Evolutionary conservation across 805 yeast genomes (phyloP).

Genomic region (Starmerella geochares): DNA sequence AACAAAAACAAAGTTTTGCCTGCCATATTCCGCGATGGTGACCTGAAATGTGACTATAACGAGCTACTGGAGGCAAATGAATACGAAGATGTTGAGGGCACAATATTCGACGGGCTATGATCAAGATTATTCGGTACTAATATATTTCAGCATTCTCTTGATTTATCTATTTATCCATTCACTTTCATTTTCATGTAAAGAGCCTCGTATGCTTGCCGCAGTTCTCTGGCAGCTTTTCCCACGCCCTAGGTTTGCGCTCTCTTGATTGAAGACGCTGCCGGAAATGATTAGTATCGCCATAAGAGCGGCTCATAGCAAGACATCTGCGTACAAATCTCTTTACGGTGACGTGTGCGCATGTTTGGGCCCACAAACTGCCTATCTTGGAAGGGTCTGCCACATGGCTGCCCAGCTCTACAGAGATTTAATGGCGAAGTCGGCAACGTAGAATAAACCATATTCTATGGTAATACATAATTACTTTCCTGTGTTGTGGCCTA

Average conservation of each 20-base stretch:
- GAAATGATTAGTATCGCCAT: too few species aligned
- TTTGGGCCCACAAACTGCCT: background rate
- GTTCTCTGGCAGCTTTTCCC: too few species aligned
- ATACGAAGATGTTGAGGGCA: slow-evolving; percentile 27
- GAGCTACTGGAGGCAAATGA: slow-evolving; percentile 79
- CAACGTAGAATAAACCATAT: background rate
- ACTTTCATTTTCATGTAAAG: background rate
- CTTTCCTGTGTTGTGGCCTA: background rate
- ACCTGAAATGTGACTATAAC: slow-evolving; percentile 75
- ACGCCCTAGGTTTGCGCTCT: too few species aligned
- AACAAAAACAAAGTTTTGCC: slow-evolving; percentile 57
- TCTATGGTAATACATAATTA: background rate
- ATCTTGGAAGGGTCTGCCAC: slow-evolving; percentile 1
- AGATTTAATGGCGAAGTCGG: background rate
- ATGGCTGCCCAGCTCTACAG: background rate
- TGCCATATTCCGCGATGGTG: slow-evolving; percentile 69
- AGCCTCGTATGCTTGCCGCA: too few species aligned
- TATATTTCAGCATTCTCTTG: background rate
- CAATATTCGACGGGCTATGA: slow-evolving; percentile 25
- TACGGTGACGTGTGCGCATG: background rate
- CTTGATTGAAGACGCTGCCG: too few species aligned
- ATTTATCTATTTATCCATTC: background rate
- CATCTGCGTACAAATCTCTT: too few species aligned
- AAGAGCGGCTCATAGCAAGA: too few species aligned
- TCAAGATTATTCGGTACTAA: background rate